Evolutionary conservation across 1,139 yeast genomes (phyloP).

Genomic region (Candida tropicalis): DNA sequence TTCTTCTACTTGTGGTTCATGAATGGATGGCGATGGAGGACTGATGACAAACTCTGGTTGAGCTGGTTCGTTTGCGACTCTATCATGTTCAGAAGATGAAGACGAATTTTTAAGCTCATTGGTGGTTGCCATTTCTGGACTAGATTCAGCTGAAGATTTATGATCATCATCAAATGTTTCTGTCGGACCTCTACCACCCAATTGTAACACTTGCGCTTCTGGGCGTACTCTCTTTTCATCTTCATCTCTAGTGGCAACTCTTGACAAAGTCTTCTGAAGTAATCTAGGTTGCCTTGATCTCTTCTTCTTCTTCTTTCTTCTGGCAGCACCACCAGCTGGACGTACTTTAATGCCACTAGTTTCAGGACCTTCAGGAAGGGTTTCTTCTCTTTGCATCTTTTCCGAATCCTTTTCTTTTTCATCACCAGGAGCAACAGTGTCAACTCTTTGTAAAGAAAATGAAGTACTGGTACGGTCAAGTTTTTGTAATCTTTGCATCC

Average conservation of each 20-base stretch:
- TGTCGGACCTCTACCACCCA: slow-evolving; percentile 35
- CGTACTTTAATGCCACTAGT: slow-evolving; percentile 71
- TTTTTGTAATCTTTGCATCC: slow-evolving; percentile 88
- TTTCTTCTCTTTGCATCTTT: background rate
- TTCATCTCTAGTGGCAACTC: slow-evolving; percentile 28
- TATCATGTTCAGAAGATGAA: slow-evolving; percentile 13
- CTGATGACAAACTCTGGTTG: background rate
- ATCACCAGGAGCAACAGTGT: slow-evolving; percentile 49
- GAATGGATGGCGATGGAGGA: slow-evolving; percentile 7
- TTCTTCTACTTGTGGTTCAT: background rate
- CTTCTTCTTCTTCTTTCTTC: slow-evolving; percentile 40
- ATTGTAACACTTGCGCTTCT: slow-evolving; percentile 43
- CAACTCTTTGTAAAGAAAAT: slow-evolving; percentile 79
- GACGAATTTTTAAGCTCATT: slow-evolving; percentile 10
- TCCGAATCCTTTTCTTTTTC: slow-evolving; percentile 2
- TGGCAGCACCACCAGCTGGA: slow-evolving; percentile 78
- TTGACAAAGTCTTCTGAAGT: slow-evolving; percentile 36
- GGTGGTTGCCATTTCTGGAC: slow-evolving; percentile 8
- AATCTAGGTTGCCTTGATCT: slow-evolving; percentile 31
- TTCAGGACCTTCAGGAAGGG: slow-evolving; percentile 29
- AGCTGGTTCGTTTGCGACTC: background rate
- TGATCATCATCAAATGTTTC: background rate
- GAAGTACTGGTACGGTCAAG: slow-evolving; percentile 73
- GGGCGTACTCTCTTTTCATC: slow-evolving; percentile 40
- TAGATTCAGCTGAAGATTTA: slow-evolving; percentile 6